Evolutionary conservation across 371 early-diverging fungal species (phyloP).

Genomic region (Chytridium lagenaria): DNA sequence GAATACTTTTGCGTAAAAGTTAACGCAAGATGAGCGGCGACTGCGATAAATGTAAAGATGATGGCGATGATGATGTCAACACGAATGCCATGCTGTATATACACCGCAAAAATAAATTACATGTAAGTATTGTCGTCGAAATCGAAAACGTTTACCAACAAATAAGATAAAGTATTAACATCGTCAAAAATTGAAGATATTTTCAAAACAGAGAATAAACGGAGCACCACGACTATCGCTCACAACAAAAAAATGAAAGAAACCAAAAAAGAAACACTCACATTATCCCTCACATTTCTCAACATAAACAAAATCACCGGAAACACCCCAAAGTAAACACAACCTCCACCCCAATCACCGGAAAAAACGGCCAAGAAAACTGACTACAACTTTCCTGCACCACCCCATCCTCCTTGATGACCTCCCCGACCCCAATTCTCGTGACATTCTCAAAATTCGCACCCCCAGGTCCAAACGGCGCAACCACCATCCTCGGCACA

Average conservation of each 20-base stretch:
- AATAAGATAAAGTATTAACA: background rate
- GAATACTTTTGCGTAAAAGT: background rate
- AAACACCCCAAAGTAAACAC: background rate
- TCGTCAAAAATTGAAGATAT: too few relatives aligned
- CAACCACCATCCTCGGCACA: background rate
- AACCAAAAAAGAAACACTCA: too few relatives aligned
- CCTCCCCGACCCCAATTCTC: background rate
- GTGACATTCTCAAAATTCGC: background rate
- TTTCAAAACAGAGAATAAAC: too few relatives aligned
- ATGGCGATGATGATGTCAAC: background rate
- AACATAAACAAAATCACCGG: background rate
- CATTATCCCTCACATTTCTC: slow-evolving; percentile 5
- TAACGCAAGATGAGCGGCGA: background rate
- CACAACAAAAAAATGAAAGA: too few relatives aligned
- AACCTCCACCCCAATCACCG: too few relatives aligned
- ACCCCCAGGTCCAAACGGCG: slow-evolving; percentile 11
- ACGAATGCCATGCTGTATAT: slow-evolving; percentile 12
- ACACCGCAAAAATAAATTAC: too few relatives aligned
- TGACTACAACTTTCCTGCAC: background rate
- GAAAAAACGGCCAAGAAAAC: slow-evolving; percentile 12
- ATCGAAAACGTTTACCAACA: background rate
- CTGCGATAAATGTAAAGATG: background rate
- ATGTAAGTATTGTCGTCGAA: background rate
- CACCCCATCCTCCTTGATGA: background rate
- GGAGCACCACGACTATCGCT: too few relatives aligned